These are phyloP conservation scores for Jackrogersella multiformis DNA, from an alignment of 495 filamentous ascomycete genomes.

Conservation along the genomic window DNA sequence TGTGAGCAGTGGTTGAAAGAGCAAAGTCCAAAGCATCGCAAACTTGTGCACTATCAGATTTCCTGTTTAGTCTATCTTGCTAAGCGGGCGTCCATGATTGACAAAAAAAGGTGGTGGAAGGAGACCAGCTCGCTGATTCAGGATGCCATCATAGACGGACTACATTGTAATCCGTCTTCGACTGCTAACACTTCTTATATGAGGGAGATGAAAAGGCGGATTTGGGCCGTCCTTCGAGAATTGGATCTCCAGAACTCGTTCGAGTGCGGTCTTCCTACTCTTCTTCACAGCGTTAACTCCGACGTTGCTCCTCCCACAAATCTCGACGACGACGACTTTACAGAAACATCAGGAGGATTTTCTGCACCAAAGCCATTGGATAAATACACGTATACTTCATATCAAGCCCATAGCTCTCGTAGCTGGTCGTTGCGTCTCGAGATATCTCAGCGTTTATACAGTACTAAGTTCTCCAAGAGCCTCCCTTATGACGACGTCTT, in stretches of 20 bases:
- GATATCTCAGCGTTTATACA: constrained; percentile 49
- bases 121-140: constrained; percentile 63
- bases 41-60: constrained; percentile 58
- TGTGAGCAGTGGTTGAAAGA: constrained; percentile 50
- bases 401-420: constrained; percentile 53
- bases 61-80: constrained; percentile 55
- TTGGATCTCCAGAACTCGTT: constrained; percentile 68
- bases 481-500: constrained; percentile 56
- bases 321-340: constrained; percentile 56
- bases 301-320: constrained; percentile 53
- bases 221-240: constrained; percentile 72
- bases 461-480: constrained; percentile 44
- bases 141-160: constrained; percentile 64
- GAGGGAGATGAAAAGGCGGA: constrained; percentile 70
- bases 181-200: constrained; percentile 58
- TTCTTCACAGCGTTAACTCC: constrained; percentile 51
- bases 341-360: constrained; percentile 51
- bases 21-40: constrained; percentile 55
- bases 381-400: constrained; percentile 54
- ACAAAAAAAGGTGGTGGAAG: constrained; percentile 65
- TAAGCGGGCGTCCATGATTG: constrained; percentile 57
- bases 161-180: constrained; percentile 61
- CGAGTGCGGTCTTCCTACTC: constrained; percentile 65
- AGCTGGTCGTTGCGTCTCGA: constrained; percentile 53
- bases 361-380: constrained; percentile 45